Evolutionary conservation across 179 eudicot genomes (phyloP), one percentile per base, ranked within the genome.

Genomic region (Nepenthes alata): DNA sequence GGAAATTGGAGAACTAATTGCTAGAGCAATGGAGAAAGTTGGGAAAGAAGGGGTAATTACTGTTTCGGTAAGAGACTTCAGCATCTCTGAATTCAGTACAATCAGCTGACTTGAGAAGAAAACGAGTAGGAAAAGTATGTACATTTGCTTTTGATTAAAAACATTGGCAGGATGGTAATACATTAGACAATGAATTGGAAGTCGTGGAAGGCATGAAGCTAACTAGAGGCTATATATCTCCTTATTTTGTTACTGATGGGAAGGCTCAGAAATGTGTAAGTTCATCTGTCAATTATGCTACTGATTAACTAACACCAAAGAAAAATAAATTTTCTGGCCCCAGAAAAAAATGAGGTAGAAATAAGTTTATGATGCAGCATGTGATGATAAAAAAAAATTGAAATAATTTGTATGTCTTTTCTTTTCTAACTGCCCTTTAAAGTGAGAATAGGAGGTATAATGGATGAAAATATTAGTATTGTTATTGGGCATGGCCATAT

Each of bases 181-280:
- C 88, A 60, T 55, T 89, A 74, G 87, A 85, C 53, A 80, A 89
- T 67, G 93, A 89, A 70, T 68, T 93, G 83, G 98, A 89, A 75
- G 95, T 88, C 72, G 89, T 91, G 71, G 98, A 91, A 71, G 98
- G 98, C 62, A 84, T 91, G 98, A 89, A 91, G 82, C 84, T 91
- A 57, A 84, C 76, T 58, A 77, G 98, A 76, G 96, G 98, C 59
- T 91, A 83, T 62, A 89, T 91, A 72, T 91, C 98, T 77, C 95
- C 98, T 61, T 89, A 89, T 75, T 91, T 91, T 74, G 81, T 89
- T 60, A 91, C 96, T 39, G 88, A 91, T 60, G 77, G 49, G 72
- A 86, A 85, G 75, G 83, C 91, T 55, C 90, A 81, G 59, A 91
- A 83, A 77, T 89, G 95, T 76, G 96, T 91, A 77, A 60, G 95